phyloP scores from a whole-genome alignment of 306 rosid genomes.

The Trifolium subterraneum region DNA sequence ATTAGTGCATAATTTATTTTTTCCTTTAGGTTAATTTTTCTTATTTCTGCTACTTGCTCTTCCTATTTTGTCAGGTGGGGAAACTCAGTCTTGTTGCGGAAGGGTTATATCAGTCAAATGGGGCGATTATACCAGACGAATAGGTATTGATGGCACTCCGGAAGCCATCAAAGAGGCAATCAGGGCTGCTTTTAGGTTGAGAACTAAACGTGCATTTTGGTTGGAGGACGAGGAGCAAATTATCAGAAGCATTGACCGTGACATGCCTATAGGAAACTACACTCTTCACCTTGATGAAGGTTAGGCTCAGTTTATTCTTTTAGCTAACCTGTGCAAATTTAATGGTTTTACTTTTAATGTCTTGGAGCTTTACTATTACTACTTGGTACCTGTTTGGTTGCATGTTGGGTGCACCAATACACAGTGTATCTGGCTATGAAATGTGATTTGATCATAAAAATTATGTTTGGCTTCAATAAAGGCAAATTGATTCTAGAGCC shows the following conservation, averaged over 20 bases:
- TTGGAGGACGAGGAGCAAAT: slow-evolving; percentile 96
- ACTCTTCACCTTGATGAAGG: slow-evolving; percentile 98
- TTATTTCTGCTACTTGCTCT: slow-evolving; percentile 16
- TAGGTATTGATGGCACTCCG: slow-evolving; percentile 86
- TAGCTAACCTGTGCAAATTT: slow-evolving; percentile 25
- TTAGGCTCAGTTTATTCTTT: slow-evolving; percentile 25
- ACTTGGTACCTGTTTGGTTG: not conserved
- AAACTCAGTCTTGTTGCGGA: slow-evolving; percentile 79
- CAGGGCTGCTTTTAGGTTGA: slow-evolving; percentile 85
- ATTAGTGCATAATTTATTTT: not conserved
- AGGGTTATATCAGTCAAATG: slow-evolving; percentile 94
- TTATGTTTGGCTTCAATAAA: no score
- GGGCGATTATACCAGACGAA: slow-evolving; percentile 89
- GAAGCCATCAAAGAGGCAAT: slow-evolving; percentile 96
- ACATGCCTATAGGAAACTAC: slow-evolving; percentile 95
- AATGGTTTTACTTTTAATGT: not conserved
- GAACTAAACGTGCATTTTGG: slow-evolving; percentile 95
- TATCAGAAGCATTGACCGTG: slow-evolving; percentile 88
- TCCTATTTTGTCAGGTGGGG: slow-evolving; percentile 64
- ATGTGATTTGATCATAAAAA: no score
- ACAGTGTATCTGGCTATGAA: no score
- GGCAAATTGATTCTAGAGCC: no score
- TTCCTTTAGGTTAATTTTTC: slow-evolving; percentile 30
- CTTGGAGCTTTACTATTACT: not conserved
- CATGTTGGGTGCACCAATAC: no score